phyloP scores from a whole-genome alignment of 805 yeast genomes.

The Wickerhamiella alocasiicola region DNA sequence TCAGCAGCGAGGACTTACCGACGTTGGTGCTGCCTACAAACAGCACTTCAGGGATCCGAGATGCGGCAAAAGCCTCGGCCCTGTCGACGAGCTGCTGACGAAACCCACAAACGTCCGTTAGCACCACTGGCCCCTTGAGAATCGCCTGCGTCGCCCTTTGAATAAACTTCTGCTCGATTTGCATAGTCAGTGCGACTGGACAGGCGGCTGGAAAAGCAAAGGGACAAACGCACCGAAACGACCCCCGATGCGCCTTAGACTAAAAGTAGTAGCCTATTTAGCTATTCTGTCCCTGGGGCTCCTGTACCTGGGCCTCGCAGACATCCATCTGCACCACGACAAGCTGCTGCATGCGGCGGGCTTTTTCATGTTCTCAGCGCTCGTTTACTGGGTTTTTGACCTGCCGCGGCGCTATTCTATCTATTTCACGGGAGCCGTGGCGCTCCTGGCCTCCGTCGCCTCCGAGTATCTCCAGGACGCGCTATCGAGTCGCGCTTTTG shows the following conservation, averaged over 20 bases:
- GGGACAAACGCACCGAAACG: too few relatives aligned
- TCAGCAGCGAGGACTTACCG: conserved; percentile 72
- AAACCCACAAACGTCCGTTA: conserved; percentile 24
- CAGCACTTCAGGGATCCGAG: conserved; percentile 58
- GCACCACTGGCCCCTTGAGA: conserved; percentile 21
- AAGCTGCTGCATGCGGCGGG: conserved; percentile 29
- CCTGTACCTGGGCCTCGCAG: conserved; percentile 21
- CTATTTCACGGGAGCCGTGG: conserved; percentile 26
- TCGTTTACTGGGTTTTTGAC: conserved; percentile 34
- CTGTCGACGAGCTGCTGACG: conserved; percentile 16
- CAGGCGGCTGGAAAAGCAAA: too few relatives aligned
- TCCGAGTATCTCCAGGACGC: conserved; percentile 30
- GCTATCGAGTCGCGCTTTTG: conserved; percentile 28
- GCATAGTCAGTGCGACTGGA: too few relatives aligned
- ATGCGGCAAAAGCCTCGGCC: conserved; percentile 10
- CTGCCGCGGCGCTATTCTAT: conserved; percentile 28
- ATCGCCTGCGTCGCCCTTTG: conserved; percentile 24
- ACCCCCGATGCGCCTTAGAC: conserved; percentile 17
- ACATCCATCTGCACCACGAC: conserved; percentile 30
- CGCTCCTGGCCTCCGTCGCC: conserved; percentile 28
- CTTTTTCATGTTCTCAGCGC: conserved; percentile 28
- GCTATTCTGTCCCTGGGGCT: conserved; percentile 15
- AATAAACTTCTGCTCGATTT: conserved; percentile 14
- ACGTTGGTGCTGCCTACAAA: conserved; percentile 75
- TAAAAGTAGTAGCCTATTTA: conserved; percentile 20